These are phyloP conservation scores for Colletotrichum zoysiae DNA, from an alignment of 2,329 filamentous ascomycete species.

Conservation along the genomic window DNA sequence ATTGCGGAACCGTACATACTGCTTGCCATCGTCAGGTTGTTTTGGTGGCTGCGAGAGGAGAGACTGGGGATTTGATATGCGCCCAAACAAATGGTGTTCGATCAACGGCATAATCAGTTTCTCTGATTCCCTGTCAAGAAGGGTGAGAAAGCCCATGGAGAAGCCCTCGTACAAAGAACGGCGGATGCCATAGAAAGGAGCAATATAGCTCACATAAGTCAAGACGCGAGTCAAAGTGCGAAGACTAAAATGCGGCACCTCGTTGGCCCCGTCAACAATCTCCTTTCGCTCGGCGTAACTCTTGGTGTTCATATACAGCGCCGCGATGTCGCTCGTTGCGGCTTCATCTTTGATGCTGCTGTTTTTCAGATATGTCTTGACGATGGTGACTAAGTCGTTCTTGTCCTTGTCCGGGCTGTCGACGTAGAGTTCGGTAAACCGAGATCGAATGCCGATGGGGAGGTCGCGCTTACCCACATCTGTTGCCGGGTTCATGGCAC, in stretches of 20 bases:
- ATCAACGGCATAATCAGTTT: conserved; percentile 83
- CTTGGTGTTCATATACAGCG: conserved; percentile 90
- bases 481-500: conserved; percentile 98
- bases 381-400: conserved; percentile 88
- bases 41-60: conserved; percentile 84
- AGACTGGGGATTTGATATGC: conserved; percentile 75
- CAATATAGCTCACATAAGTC: conserved; percentile 87
- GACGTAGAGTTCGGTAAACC: conserved; percentile 97
- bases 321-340: conserved; percentile 83
- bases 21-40: conserved; percentile 79
- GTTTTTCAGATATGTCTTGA: conserved; percentile 86
- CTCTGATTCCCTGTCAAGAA: conserved; percentile 87
- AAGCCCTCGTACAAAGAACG: conserved; percentile 94
- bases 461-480: conserved; percentile 97
- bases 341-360: conserved; percentile 78
- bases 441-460: conserved; percentile 86
- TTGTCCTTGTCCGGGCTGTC: conserved; percentile 88
- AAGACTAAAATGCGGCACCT: conserved; percentile 96
- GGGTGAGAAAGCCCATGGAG: conserved; percentile 96
- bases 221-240: conserved; percentile 92
- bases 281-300: conserved; percentile 82
- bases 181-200: conserved; percentile 85
- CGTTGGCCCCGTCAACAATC: conserved; percentile 93
- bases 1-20: conserved; percentile 84
- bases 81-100: conserved; percentile 81